Evolutionary conservation across 441 rosid genomes (phyloP), one percentile per base, ranked within the genome.

Genomic region (Populus hybrid): DNA sequence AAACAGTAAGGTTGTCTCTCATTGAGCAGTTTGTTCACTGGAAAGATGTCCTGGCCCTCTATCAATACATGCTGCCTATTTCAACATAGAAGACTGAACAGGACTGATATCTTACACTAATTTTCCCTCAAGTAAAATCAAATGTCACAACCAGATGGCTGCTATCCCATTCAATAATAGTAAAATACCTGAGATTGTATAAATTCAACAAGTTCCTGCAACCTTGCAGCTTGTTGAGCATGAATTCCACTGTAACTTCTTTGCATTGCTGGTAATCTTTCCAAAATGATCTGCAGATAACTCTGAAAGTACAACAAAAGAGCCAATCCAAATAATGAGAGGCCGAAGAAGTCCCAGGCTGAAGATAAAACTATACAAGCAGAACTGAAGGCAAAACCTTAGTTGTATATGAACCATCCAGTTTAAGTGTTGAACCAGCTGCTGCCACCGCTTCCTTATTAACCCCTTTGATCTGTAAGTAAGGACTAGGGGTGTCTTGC

Each of bases 391-490:
- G 57, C 72, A 78, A 76, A 79, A 97, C 99, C 99, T 97, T 95
- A 36, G 99, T 93, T 35, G 99, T 93, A 82, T 97, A 97, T 79
- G 97, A 95, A 69, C 95, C 96, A 84, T 95, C 97, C 67, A 97
- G 81, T 81, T 90, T 90, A 80, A 97, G 90, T 59, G 86, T 83
- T 72, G 99, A 95, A 76, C 99, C 99, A 81, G 99, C 97, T 76
- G 94, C 92, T 12, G 91, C 90, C 73, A 97, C 99, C 46, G 94
- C 95, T 81, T 95, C 99, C 84, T 92, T 97, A 83, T 90, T 86
- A 72, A 95, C 93, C 78, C 99, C 99, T 90, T 97, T 97, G 75
- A 97, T 97, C 84, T 95, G 99, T 76, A 95, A 74, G 85, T 92
- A 97, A 24, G 99, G 94, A 83, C 87, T 86, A 30, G 92, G 88